Conservation (phyloP, 352 stramenopile species). For the Phytopythium mirpurense region DNA sequence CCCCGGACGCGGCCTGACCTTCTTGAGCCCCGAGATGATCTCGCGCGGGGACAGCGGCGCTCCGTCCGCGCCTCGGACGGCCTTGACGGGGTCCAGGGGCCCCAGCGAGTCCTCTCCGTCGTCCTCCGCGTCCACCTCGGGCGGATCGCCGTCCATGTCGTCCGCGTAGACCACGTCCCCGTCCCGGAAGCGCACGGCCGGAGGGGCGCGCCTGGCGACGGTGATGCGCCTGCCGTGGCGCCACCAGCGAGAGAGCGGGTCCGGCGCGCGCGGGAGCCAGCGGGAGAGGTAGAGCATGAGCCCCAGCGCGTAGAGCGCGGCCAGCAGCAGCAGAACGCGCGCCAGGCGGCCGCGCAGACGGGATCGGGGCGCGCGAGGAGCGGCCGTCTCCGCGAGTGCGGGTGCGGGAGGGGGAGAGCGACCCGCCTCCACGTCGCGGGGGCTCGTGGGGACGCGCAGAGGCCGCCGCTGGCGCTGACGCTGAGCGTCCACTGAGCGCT, state of each 20-base stretch:
- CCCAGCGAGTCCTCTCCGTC: not conserved
- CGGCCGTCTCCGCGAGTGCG: too few relatives aligned
- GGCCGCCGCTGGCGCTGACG: slow-evolving; percentile 1
- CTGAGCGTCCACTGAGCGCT: not conserved
- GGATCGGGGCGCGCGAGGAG: not conserved
- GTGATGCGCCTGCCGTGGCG: not conserved
- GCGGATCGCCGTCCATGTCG: not conserved
- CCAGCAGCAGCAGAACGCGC: not conserved
- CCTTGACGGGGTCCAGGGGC: not conserved
- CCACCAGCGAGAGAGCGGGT: not conserved
- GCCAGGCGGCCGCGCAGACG: not conserved
- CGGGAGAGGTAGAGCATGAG: not conserved
- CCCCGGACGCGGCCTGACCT: not conserved
- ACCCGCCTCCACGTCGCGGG: not conserved
- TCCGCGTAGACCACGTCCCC: slow-evolving; percentile 7
- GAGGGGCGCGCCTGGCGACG: not conserved
- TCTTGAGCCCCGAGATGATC: slow-evolving; percentile 8
- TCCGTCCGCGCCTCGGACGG: not conserved
- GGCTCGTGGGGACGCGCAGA: not conserved
- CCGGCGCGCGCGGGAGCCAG: not conserved
- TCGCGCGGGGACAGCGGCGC: slow-evolving; percentile 3
- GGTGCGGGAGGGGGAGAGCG: too few relatives aligned
- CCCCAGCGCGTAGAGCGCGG: not conserved
- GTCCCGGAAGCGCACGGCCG: not conserved
- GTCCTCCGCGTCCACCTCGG: slow-evolving; percentile 1